A percentile compares a stretch with the other conserved stretches of the same genome.
Evolutionary conservation across 306 rosid genomes (phyloP).

Genomic region (Medicago lupulina): DNA sequence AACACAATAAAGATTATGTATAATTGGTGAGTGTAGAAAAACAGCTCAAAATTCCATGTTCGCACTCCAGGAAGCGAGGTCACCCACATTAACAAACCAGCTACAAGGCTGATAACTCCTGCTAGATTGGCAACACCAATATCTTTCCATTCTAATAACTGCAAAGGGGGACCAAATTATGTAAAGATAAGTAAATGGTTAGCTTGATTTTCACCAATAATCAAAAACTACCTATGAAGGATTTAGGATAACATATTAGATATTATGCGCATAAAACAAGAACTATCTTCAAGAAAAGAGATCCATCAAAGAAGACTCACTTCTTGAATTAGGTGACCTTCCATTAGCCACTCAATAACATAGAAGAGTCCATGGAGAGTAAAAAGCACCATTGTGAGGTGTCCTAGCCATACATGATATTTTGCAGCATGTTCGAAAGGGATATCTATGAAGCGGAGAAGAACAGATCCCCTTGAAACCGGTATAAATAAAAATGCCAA

Average conservation of each 20-base stretch:
- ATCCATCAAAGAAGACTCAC: constrained; percentile 56
- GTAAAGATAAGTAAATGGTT: constrained; percentile 21
- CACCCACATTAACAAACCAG: constrained; percentile 91
- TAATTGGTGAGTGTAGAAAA: constrained; percentile 94
- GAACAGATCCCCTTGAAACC: constrained; percentile 88
- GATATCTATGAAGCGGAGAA: constrained; percentile 77
- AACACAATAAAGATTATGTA: constrained; percentile 74
- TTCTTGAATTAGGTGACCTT: constrained; percentile 58
- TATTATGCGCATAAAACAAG: not conserved
- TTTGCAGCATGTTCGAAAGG: constrained; percentile 91
- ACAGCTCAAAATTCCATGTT: constrained; percentile 78
- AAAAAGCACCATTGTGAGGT: constrained; percentile 88
- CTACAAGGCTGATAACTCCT: constrained; percentile 79
- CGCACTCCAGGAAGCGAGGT: constrained; percentile 87
- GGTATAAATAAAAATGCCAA: constrained; percentile 84
- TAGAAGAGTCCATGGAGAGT: constrained; percentile 82
- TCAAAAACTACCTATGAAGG: not conserved
- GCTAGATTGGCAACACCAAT: constrained; percentile 74
- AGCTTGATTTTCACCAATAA: not conserved
- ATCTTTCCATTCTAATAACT: constrained; percentile 76
- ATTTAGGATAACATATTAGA: not conserved
- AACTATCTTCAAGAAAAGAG: constrained; percentile 30
- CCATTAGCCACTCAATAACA: constrained; percentile 63
- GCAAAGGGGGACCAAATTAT: constrained; percentile 42
- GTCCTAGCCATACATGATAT: constrained; percentile 98